Evolutionary conservation across 305 asterid genomes (phyloP).

Genomic region (Fraxinus xanthoxyloides): DNA sequence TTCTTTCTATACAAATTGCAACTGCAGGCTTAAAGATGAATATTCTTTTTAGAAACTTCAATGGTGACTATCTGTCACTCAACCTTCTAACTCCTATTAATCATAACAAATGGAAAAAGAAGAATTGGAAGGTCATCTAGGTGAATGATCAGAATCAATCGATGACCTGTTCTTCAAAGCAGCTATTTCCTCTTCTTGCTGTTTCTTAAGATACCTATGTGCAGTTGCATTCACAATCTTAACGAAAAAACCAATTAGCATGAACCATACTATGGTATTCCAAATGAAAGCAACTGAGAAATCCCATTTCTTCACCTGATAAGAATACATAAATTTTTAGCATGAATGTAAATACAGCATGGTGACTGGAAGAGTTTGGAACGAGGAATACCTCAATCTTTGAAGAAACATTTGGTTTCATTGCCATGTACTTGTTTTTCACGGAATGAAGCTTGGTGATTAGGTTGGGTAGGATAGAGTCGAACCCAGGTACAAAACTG

Average conservation of each 20-base stretch:
- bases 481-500: conserved; percentile 70
- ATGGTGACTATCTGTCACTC: conserved; percentile 23
- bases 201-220: conserved; percentile 56
- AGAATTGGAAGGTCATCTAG: conserved; percentile 32
- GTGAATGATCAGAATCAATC: conserved; percentile 34
- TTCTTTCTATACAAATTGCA: conserved; percentile 37
- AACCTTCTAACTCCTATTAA: conserved; percentile 16
- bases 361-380: not conserved
- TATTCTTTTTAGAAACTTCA: conserved; percentile 29
- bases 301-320: conserved; percentile 72
- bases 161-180: conserved; percentile 53
- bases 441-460: conserved; percentile 71
- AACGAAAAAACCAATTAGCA: conserved; percentile 76
- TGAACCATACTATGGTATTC: conserved; percentile 86
- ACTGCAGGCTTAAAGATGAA: conserved; percentile 6
- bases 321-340: not conserved
- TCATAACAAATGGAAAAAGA: conserved; percentile 12
- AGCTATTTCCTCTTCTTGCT: conserved; percentile 58
- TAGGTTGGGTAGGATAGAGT: conserved; percentile 56
- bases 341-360: not conserved
- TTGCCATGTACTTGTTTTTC: conserved; percentile 72
- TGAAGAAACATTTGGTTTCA: conserved; percentile 52
- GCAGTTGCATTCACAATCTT: conserved; percentile 87
- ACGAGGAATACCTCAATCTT: conserved; percentile 47
- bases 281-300: conserved; percentile 70